phyloP scores from a whole-genome alignment of 768 basidiomycete genomes.

The Mycena metata region DNA sequence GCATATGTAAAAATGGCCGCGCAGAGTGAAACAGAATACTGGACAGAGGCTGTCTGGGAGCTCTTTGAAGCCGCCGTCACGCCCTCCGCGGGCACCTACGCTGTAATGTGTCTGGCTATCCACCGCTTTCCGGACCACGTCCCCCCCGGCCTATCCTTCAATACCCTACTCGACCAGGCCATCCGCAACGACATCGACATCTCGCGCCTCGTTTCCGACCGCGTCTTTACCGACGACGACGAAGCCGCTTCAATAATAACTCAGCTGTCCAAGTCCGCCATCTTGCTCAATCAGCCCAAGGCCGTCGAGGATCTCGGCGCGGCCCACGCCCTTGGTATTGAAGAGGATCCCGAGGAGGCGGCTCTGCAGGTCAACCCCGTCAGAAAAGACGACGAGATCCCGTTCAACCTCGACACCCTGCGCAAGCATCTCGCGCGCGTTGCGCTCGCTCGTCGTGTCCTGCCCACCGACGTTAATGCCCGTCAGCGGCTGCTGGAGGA shows the following conservation, averaged over 20 bases:
- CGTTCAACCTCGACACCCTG: conserved; percentile 82
- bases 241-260: conserved; percentile 70
- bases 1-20: conserved; percentile 74
- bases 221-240: conserved; percentile 65
- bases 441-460: conserved; percentile 71
- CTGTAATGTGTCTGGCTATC: conserved; percentile 74
- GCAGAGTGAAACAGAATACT: conserved; percentile 61
- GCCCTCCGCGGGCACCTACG: conserved; percentile 74
- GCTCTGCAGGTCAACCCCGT: conserved; percentile 79
- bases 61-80: conserved; percentile 71
- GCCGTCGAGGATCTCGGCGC: conserved; percentile 71
- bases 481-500: conserved; percentile 89
- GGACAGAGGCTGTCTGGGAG: conserved; percentile 74
- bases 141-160: conserved; percentile 37
- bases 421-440: conserved; percentile 77
- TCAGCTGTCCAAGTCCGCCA: conserved; percentile 70
- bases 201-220: conserved; percentile 68
- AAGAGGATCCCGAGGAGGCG: conserved; percentile 56
- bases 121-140: conserved; percentile 58
- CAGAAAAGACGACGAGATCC: conserved; percentile 57
- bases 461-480: conserved; percentile 74
- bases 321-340: conserved; percentile 60
- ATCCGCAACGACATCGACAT: conserved; percentile 64
- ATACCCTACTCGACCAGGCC: conserved; percentile 59
- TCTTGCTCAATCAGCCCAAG: conserved; percentile 62